Evolutionary conservation across 768 basidiomycete genomes (phyloP), one percentile per base, ranked within the genome.

Genomic region (Trametopsis cervina): DNA sequence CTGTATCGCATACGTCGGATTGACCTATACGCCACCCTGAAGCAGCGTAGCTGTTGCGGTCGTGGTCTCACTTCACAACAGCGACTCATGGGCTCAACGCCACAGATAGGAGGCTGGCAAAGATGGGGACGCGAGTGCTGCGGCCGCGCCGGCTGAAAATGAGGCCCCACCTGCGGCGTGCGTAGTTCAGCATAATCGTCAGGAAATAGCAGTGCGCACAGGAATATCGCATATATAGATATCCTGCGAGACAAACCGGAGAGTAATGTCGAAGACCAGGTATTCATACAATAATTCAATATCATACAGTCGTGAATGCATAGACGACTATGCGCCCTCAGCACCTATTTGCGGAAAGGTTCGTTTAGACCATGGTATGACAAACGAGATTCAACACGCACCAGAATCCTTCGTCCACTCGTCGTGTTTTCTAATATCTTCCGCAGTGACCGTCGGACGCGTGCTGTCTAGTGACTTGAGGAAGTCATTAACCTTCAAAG

Each of bases 351-450:
- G n/a, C n/a, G n/a, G n/a, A n/a, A n/a, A n/a, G n/a, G n/a, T n/a
- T n/a, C n/a, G n/a, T n/a, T n/a, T n/a, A n/a, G n/a, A n/a, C n/a
- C n/a, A n/a, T n/a, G n/a, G 38, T 45, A 40, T 20, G 20, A 33
- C 29, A 15, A 33, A 22, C 3, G 47, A 40, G 39, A 26, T 15
- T 18, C 11, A n/a, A 15, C 18, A 39, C 37, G 40, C 55, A 83
- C 89, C 89, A 53, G 84, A 85, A 60, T 91, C 88, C 57, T 69
- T 78, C 43, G 89, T 92, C 89, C 89, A 91, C 17, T 85, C 74
- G 0, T 88, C 83, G 58, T 92, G 88, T 52, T 72, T 74, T 69
- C 76, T 80, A 53, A 98, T 92, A 70, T 98, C 95, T 3, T 83
- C 77, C 50, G 82, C 81, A 2, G 84, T 86, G 18, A 98, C 95